Conservation (phyloP, 2,329 filamentous ascomycete genomes). For the Botryosphaeria dothidea region DNA sequence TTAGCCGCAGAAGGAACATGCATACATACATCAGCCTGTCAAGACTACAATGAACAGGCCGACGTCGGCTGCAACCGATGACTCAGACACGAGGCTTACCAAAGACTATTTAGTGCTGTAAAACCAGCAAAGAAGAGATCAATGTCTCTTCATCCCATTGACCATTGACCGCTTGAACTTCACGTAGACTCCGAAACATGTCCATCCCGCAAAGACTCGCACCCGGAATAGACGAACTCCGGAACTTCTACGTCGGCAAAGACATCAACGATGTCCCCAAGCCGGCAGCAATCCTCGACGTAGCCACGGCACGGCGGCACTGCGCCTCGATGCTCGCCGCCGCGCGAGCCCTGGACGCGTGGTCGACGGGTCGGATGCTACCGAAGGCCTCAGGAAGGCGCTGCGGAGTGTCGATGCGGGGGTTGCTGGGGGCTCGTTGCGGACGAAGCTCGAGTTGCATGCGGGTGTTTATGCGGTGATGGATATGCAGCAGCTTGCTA, state of each 20-base stretch:
- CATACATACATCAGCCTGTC: no score
- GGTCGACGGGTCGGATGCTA: conserved; percentile 54
- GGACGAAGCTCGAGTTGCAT: conserved; percentile 62
- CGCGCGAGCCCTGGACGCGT: conserved; percentile 58
- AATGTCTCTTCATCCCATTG: no score
- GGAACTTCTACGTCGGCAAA: conserved; percentile 58
- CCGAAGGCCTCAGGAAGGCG: conserved; percentile 44
- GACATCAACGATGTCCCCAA: conserved; percentile 61
- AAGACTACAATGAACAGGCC: no score
- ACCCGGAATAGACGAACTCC: conserved; percentile 25
- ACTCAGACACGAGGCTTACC: no score
- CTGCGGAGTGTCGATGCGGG: conserved; percentile 26
- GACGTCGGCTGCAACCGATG: no score
- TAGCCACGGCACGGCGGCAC: conserved; percentile 65
- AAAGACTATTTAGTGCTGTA: no score
- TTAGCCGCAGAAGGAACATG: no score
- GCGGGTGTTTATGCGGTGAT: conserved; percentile 75
- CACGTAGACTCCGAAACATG: no score
- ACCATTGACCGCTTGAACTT: no score
- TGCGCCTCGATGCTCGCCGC: conserved; percentile 72
- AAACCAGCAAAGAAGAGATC: no score
- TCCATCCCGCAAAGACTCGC: neutral
- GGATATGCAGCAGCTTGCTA: conserved; percentile 78
- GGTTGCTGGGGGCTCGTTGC: conserved; percentile 33
- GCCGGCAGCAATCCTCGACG: conserved; percentile 69